These are phyloP conservation scores for Ceratocystiopsis brevicomis DNA, from an alignment of 2,329 filamentous ascomycete genomes.

Conservation along the genomic window DNA sequence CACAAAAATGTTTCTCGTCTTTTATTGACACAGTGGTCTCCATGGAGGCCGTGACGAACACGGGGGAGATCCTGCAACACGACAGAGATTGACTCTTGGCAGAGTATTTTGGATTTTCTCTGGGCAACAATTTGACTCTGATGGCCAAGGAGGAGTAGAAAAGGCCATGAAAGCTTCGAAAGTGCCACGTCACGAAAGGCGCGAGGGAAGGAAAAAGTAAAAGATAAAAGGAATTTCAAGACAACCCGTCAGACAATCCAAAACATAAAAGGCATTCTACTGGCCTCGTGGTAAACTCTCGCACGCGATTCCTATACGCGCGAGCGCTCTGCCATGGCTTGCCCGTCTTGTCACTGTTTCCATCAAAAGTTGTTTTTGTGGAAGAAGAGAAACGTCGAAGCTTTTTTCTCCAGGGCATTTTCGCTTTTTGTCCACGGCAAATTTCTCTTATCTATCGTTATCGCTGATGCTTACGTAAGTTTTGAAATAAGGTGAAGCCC, in stretches of 20 bases:
- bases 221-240: background rate
- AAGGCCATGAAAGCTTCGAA: conserved; percentile 77
- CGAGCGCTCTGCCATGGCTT: too few relatives aligned
- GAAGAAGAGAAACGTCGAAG: too few relatives aligned
- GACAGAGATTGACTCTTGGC: conserved; percentile 79
- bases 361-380: too few relatives aligned
- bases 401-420: too few relatives aligned
- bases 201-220: background rate
- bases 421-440: too few relatives aligned
- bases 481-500: too few relatives aligned
- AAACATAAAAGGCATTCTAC: background rate
- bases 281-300: too few relatives aligned
- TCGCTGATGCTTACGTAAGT: too few relatives aligned
- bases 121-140: conserved; percentile 82
- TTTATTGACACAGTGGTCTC: conserved; percentile 66
- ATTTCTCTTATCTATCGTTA: too few relatives aligned
- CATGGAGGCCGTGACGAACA: conserved; percentile 42
- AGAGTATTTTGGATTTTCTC: conserved; percentile 55
- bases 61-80: conserved; percentile 66
- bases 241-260: background rate
- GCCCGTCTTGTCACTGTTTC: too few relatives aligned
- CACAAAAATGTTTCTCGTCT: conserved; percentile 50
- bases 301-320: too few relatives aligned
- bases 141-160: conserved; percentile 39
- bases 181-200: conserved; percentile 35